A percentile compares a stretch with the other conserved stretches of the same genome.
These are phyloP conservation scores for Cercospora janseana DNA, from an alignment of 2,329 filamentous ascomycete species.

Conservation along the genomic window DNA sequence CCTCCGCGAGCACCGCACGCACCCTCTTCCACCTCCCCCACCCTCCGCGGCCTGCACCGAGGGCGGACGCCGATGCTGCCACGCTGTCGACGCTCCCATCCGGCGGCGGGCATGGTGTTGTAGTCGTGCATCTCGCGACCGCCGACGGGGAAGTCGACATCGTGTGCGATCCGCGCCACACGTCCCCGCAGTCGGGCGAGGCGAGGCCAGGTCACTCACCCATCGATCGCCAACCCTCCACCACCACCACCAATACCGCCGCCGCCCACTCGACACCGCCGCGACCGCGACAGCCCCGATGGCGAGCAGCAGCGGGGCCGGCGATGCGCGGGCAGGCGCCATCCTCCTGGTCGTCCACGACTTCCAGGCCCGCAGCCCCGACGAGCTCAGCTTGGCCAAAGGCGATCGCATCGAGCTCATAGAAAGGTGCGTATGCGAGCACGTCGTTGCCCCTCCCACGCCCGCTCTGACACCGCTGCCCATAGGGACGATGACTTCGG, in stretches of 20 bases:
- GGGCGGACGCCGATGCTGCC: constrained; percentile 9
- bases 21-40: not conserved
- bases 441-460: not conserved
- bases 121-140: constrained; percentile 1
- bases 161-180: not conserved
- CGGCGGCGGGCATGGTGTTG: constrained; percentile 8
- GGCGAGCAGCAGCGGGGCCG: constrained; percentile 29
- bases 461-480: constrained; percentile 8
- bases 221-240: not conserved
- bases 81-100: not conserved
- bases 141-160: not conserved
- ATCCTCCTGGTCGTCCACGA: constrained; percentile 74
- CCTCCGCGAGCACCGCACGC: no score
- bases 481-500: constrained; percentile 74
- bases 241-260: not conserved
- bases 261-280: not conserved
- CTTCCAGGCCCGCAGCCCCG: constrained; percentile 84
- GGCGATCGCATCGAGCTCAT: constrained; percentile 80
- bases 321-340: constrained; percentile 34
- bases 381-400: constrained; percentile 85
- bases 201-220: not conserved
- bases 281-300: no score
- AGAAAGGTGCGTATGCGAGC: constrained; percentile 53
- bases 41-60: no score
- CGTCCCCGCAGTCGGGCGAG: not conserved